Evolutionary conservation across 2,329 filamentous ascomycete genomes (phyloP), one percentile per base, ranked within the genome.

Genomic region (Arthrobotrys musiformis): DNA sequence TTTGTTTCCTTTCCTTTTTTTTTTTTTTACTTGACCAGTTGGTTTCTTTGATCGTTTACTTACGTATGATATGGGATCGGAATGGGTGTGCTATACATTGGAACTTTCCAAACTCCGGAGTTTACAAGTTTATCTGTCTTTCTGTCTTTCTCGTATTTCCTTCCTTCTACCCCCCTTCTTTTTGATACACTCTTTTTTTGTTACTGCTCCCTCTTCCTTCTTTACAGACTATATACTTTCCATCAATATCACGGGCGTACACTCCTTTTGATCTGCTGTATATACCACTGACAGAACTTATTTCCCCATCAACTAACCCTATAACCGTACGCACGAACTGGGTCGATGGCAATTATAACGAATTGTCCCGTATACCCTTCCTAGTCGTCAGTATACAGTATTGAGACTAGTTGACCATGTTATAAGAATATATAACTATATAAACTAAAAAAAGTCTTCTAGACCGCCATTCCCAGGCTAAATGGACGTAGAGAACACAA

Each of bases 181-280:
- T 17, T 42, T 42, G n/a, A n/a, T n/a, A n/a, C n/a, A n/a, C 40
- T 19, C 40, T 42, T 17, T 19, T 42, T 42, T 42, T 17, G 7
- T 17, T 17, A 11, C 17, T 2, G 22, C 9, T 48, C 4, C 17
- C 19, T 9, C 9, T 24, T 48, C 19, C 11, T 26, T 48, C 37
- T 19, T 40, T 58, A 40, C 4, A 37, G 37, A 40, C 15, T 35
- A 8, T 26, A 56, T 37, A 35, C 33, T 58, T 19, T 33, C 15
- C 26, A n/a, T 19, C 15, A 46, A 15, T 24, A 46, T 6, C 9
- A 6, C 15, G 50, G 50, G 50, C n/a, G 50, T 56, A 56, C 50
- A 56, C 35, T 56, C 50, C 28, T 56, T 54, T 30, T 33, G 3
- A 56, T 56, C 50, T 56, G 50, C 8, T 56, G 50, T 56, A 33